phyloP scores from a whole-genome alignment of 805 yeast species.

The Candida michaelii region DNA sequence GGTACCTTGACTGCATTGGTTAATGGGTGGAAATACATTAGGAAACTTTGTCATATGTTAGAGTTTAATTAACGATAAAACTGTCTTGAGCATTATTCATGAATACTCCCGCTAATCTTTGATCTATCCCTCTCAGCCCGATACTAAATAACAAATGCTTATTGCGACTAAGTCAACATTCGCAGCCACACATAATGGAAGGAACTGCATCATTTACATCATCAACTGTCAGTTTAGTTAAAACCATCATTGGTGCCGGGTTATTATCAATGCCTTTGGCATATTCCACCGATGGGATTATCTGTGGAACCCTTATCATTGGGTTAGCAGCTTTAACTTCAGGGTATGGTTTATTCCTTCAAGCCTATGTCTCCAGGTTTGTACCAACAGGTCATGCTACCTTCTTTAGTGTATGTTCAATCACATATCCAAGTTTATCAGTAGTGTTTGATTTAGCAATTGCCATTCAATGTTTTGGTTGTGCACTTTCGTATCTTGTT shows the following conservation, averaged over 20 bases:
- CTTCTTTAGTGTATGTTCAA: constrained; percentile 66
- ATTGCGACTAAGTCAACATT: too few species aligned
- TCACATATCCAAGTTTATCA: constrained; percentile 65
- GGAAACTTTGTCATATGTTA: too few species aligned
- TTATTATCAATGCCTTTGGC: constrained; percentile 74
- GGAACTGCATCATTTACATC: constrained; percentile 51
- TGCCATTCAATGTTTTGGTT: constrained; percentile 78
- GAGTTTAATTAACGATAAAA: too few species aligned
- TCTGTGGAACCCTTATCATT: constrained; percentile 56
- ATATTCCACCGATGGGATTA: constrained; percentile 63
- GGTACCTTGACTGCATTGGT: too few species aligned
- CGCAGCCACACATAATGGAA: constrained; percentile 6
- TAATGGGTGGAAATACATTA: too few species aligned
- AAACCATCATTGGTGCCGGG: constrained; percentile 83
- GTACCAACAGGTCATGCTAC: constrained; percentile 63
- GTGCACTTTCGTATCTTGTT: constrained; percentile 71
- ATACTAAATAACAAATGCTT: too few species aligned
- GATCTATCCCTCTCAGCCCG: too few species aligned
- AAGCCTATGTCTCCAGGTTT: constrained; percentile 57
- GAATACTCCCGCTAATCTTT: too few species aligned
- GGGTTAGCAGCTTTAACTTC: constrained; percentile 64
- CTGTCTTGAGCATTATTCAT: too few species aligned
- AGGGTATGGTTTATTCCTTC: constrained; percentile 64
- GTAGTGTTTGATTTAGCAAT: constrained; percentile 75
- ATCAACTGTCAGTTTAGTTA: constrained; percentile 64